Conservation (phyloP, 352 stramenopile species). For the Phytophthora sp. region DNA sequence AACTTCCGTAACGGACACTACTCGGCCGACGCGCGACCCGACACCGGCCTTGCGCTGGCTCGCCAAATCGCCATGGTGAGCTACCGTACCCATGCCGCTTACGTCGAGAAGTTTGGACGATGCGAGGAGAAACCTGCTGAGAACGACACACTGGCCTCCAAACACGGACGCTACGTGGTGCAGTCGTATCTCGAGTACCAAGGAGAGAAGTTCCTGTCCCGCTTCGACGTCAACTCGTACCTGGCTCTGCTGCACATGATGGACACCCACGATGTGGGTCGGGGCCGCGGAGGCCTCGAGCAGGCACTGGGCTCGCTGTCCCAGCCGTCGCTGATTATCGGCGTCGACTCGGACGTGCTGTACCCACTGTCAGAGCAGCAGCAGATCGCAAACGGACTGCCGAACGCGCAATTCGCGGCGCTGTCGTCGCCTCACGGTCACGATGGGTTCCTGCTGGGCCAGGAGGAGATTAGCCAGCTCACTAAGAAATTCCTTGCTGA, state of each 20-base stretch:
- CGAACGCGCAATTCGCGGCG: conserved; percentile 84
- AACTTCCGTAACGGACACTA: conserved; percentile 90
- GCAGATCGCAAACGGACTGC: conserved; percentile 83
- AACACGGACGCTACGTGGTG: conserved; percentile 66
- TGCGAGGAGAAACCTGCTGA: conserved; percentile 34
- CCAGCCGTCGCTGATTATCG: conserved; percentile 91
- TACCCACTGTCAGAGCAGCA: conserved; percentile 95
- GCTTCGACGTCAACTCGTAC: conserved; percentile 97
- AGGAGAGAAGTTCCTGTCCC: conserved; percentile 94
- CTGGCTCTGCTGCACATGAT: conserved; percentile 96
- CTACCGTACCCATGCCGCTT: conserved; percentile 94
- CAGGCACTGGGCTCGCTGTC: conserved; percentile 56
- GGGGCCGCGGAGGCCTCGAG: conserved; percentile 81
- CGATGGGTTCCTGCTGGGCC: conserved; percentile 97
- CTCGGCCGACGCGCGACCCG: conserved; percentile 63
- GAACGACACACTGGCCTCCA: conserved; percentile 24
- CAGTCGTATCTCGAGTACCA: conserved; percentile 92
- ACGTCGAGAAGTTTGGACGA: conserved; percentile 94
- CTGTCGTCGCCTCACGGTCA: conserved; percentile 94
- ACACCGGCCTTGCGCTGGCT: conserved; percentile 89
- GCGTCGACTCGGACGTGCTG: conserved; percentile 95
- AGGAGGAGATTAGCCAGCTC: conserved; percentile 90
- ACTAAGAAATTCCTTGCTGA: conserved; percentile 65
- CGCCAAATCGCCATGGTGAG: conserved; percentile 97
- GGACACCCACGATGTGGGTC: conserved; percentile 95